phyloP scores from a whole-genome alignment of 2,329 filamentous ascomycete genomes.

The Boeremia lycopersici region DNA sequence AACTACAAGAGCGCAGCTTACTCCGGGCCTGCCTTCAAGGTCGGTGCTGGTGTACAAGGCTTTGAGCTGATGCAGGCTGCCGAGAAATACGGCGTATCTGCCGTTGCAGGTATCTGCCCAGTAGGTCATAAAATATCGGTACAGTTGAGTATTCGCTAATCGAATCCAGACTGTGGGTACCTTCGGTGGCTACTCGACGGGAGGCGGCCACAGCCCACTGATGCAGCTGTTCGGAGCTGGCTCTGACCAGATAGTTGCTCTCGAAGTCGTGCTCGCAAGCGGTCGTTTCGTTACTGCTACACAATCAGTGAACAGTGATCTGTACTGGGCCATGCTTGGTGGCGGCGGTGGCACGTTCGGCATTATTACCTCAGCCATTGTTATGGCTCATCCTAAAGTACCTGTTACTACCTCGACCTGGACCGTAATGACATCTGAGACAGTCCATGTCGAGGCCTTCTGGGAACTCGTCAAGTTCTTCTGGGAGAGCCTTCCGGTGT shows the following conservation, averaged over 20 bases:
- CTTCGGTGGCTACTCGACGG: slow-evolving; percentile 48
- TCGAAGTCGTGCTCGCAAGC: slow-evolving; percentile 41
- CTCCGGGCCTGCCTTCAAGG: slow-evolving; percentile 37
- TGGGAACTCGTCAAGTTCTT: slow-evolving; percentile 33
- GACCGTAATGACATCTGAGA: slow-evolving; percentile 33
- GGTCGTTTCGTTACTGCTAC: slow-evolving; percentile 35
- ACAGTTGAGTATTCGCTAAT: background rate
- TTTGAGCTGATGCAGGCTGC: slow-evolving; percentile 39
- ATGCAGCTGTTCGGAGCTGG: slow-evolving; percentile 52
- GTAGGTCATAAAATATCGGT: background rate
- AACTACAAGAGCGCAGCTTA: slow-evolving; percentile 35
- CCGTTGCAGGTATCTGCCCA: slow-evolving; percentile 46
- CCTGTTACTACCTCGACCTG: slow-evolving; percentile 42
- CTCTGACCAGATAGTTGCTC: slow-evolving; percentile 45
- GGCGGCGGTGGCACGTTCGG: slow-evolving; percentile 46
- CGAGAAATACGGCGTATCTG: slow-evolving; percentile 37
- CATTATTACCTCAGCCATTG: slow-evolving; percentile 41
- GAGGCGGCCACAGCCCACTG: slow-evolving; percentile 62
- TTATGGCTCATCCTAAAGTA: slow-evolving; percentile 41
- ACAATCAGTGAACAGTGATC: slow-evolving; percentile 41
- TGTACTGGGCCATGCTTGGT: slow-evolving; percentile 50
- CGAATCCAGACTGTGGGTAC: slow-evolving; percentile 55
- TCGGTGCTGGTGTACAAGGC: slow-evolving; percentile 41
- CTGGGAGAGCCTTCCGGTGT: slow-evolving; percentile 31
- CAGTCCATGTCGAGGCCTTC: slow-evolving; percentile 40